Conservation (phyloP, 495 filamentous ascomycete genomes). For the Aspergillus incahuasiensis region DNA sequence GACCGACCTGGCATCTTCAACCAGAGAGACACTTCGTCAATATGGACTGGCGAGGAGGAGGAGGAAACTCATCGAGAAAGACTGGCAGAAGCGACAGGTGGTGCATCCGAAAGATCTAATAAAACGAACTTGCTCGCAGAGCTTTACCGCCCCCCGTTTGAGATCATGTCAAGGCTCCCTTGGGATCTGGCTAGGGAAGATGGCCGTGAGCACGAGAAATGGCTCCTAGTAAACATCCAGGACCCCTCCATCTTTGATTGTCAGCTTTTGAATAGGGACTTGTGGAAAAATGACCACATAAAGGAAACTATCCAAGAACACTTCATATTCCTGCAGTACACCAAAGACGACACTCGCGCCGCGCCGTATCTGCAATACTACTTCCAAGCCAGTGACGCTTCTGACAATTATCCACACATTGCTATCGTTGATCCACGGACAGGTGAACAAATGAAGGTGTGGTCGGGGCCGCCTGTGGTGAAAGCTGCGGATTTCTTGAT, state of each 20-base stretch:
- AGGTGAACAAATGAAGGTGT: conserved; percentile 94
- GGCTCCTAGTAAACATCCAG: conserved; percentile 93
- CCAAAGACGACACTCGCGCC: conserved; percentile 71
- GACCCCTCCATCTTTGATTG: conserved; percentile 88
- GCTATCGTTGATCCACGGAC: conserved; percentile 94
- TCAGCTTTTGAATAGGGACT: conserved; percentile 85
- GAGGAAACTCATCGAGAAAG: conserved; percentile 43
- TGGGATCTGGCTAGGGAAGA: conserved; percentile 80
- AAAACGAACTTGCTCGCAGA: conserved; percentile 76
- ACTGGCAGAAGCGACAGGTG: conserved; percentile 62
- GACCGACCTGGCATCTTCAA: conserved; percentile 77
- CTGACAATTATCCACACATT: conserved; percentile 88
- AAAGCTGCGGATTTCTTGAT: conserved; percentile 77
- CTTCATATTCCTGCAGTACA: conserved; percentile 92
- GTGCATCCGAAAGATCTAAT: conserved; percentile 64
- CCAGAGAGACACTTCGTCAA: conserved; percentile 60
- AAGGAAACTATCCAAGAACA: conserved; percentile 79
- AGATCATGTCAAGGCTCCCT: conserved; percentile 67
- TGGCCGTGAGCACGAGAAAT: conserved; percentile 82
- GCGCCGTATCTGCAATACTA: conserved; percentile 84
- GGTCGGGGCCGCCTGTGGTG: conserved; percentile 79
- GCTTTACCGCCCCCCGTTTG: conserved; percentile 85
- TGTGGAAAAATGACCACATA: conserved; percentile 84
- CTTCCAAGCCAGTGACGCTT: conserved; percentile 65
- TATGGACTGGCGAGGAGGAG: conserved; percentile 63